Evolutionary conservation across 305 asterid species (phyloP).

Genomic region (Fraxinus sp.): DNA sequence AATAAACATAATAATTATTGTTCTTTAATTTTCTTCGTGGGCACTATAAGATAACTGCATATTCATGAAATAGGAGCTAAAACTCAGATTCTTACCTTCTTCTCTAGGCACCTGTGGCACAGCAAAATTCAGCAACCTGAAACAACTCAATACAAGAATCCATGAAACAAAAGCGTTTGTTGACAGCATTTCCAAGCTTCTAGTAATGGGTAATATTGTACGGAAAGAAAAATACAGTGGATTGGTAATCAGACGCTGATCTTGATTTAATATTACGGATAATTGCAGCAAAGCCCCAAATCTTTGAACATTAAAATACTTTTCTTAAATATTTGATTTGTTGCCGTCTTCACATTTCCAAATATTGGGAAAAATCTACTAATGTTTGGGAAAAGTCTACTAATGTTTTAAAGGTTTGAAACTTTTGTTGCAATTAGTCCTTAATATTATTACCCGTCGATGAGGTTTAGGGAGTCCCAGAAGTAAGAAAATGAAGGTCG

Average conservation of each 20-base stretch:
- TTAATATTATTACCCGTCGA: no score
- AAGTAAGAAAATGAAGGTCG: no score
- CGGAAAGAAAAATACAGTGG: background rate
- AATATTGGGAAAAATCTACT: no score
- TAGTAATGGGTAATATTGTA: conserved; percentile 3
- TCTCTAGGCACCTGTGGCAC: conserved; percentile 51
- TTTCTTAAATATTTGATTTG: no score
- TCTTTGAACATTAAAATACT: no score
- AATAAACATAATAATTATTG: background rate
- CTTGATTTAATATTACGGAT: background rate
- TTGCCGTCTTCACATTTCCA: no score
- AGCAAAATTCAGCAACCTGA: conserved; percentile 29
- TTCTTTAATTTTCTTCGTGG: background rate
- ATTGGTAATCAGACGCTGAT: background rate
- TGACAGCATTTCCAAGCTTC: conserved; percentile 31
- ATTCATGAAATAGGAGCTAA: background rate
- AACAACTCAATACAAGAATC: conserved; percentile 30
- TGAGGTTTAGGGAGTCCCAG: no score
- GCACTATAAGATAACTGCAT: background rate
- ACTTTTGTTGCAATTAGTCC: no score
- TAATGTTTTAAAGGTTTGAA: no score
- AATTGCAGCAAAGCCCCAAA: no score
- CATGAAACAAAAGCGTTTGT: conserved; percentile 28
- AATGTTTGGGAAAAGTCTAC: no score
- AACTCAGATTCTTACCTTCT: conserved; percentile 40